Evolutionary conservation across 768 basidiomycete species (phyloP), one percentile per base, ranked within the genome.

Genomic region (Suillus clintonianus): DNA sequence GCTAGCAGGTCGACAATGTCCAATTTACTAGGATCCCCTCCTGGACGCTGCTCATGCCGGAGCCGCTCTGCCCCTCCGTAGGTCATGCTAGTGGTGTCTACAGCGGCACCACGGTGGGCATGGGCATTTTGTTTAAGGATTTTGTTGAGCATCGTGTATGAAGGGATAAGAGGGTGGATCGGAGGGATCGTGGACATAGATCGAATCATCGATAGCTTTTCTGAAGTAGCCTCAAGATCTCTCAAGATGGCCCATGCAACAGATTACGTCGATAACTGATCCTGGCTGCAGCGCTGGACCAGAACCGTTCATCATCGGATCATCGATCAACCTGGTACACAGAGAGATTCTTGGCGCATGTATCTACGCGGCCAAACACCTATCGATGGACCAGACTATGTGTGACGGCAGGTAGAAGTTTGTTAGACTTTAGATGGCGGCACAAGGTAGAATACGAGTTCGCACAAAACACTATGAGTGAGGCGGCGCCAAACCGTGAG

Each of bases 41-140:
- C 71, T 5, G 71, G 74, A 56, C 67, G 68, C 22, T 67, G 64
- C 50, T 71, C 74, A 51, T 65, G 67, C 37, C 65, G 74, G 63
- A 77, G 67, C 47, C 65, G 68, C 24, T 71, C 66, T 43, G 76
- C 76, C 9, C 68, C 70, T 22, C 54, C 45, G 65, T 74, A 76
- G 11, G 67, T 72, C 7, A 75, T 24, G 42, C 65, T 69, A 62
- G 56, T 72, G n/a, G 74, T 54, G 50, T 77, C 74, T 47, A 61
- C 53, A 15, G 66, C 63, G 4, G n/a, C n/a, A n/a, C n/a, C n/a
- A n/a, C n/a, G n/a, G 71, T 73, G 64, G 72, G 69, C 69, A 69
- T 63, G 3, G 64, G 64, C 56, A 66, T 65, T 2, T 2, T 27
- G 27, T 27, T 27, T 27, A 4, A 27, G 27, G 2, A 27, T 27